Percentiles rank a stretch among this genome's conserved stretches.
Evolutionary conservation across 2,329 filamentous ascomycete genomes (phyloP).

Genomic region (Albifimbria verrucaria): DNA sequence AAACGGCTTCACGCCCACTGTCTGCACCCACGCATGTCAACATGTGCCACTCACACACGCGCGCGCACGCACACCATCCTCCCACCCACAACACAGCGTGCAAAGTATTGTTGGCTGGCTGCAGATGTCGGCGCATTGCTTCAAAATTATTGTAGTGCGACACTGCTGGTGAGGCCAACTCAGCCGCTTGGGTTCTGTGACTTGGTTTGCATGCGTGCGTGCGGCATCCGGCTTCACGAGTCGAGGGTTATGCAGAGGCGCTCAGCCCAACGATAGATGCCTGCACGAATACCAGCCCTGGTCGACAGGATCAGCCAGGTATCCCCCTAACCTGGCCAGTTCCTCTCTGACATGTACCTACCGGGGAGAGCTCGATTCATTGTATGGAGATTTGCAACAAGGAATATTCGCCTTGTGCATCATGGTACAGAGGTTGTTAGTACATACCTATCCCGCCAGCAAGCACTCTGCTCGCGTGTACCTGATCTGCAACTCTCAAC

Average conservation of each 20-base stretch:
- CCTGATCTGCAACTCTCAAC: too few species aligned
- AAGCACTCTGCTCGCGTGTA: too few species aligned
- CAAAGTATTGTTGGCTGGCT: background rate
- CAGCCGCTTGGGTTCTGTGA: background rate
- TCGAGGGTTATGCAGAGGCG: background rate
- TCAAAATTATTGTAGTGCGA: background rate
- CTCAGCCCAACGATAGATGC: background rate
- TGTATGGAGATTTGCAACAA: background rate
- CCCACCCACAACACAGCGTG: background rate
- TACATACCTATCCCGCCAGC: background rate
- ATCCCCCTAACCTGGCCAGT: background rate
- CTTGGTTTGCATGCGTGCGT: background rate
- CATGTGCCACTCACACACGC: too few species aligned
- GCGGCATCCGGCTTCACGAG: background rate
- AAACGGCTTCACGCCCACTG: too few species aligned
- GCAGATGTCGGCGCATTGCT: background rate
- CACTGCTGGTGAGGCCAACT: background rate
- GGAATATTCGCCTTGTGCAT: too few species aligned
- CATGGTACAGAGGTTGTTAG: too few species aligned
- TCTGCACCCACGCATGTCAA: too few species aligned
- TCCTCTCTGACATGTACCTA: too few species aligned
- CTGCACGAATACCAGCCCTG: background rate
- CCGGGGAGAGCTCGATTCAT: too few species aligned
- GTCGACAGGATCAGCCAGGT: background rate
- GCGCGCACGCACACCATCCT: background rate